These are phyloP conservation scores for Diutina catenulata DNA, from an alignment of 1,139 yeast species.

Conservation along the genomic window DNA sequence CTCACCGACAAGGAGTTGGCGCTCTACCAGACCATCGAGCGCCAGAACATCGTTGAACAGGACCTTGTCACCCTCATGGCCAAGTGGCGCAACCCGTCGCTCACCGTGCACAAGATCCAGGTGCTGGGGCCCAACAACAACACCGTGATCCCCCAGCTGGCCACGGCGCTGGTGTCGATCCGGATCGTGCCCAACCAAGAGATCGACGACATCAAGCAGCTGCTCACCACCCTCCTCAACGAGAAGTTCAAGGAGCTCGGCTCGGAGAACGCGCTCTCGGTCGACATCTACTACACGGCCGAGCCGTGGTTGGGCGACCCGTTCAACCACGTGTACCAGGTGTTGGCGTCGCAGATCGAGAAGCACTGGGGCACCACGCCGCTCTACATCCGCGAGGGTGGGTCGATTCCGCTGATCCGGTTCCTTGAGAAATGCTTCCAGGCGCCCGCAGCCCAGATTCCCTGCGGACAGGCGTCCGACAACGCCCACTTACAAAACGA, in stretches of 20 bases:
- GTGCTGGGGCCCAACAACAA: constrained; percentile 88
- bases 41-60: constrained; percentile 18
- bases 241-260: constrained; percentile 32
- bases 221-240: constrained; percentile 35
- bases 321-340: constrained; percentile 55
- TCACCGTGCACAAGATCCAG: constrained; percentile 76
- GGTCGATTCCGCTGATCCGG: constrained; percentile 85
- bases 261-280: constrained; percentile 47
- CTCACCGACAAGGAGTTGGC: constrained; percentile 43
- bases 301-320: constrained; percentile 97
- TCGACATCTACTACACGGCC: constrained; percentile 67
- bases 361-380: constrained; percentile 64
- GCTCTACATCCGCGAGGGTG: constrained; percentile 86
- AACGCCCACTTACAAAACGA: constrained; percentile 91
- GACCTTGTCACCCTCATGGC: constrained; percentile 48
- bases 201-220: constrained; percentile 40
- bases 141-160: constrained; percentile 80
- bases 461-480: constrained; percentile 93
- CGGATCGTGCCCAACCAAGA: constrained; percentile 88
- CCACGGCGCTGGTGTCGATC: constrained; percentile 65
- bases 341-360: constrained; percentile 46
- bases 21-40: constrained; percentile 51
- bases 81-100: constrained; percentile 89
- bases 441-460: constrained; percentile 91
- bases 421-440: constrained; percentile 69